Evolutionary conservation across 768 basidiomycete species (phyloP).

Genomic region (Boletales sp.): DNA sequence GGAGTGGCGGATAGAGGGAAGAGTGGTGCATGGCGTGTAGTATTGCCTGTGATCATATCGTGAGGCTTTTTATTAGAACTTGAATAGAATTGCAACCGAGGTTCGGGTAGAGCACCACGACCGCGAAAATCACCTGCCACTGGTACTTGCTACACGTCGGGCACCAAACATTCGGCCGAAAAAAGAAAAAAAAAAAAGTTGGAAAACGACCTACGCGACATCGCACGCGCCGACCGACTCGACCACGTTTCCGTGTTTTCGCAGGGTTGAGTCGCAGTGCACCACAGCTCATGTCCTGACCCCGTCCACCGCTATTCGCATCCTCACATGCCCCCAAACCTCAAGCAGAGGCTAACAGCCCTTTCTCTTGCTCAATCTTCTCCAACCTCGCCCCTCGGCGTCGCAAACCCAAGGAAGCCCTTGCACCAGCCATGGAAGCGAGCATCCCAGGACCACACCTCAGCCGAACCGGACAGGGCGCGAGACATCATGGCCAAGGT

Average conservation of each 20-base stretch:
- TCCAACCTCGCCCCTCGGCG: conserved; percentile 36
- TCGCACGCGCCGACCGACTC: no score
- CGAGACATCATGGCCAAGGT: conserved; percentile 66
- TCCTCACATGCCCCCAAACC: conserved; percentile 34
- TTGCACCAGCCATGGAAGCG: conserved; percentile 57
- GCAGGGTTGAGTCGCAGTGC: no score
- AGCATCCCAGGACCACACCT: conserved; percentile 23
- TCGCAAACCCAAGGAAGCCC: conserved; percentile 30
- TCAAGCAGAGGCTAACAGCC: conserved; percentile 67
- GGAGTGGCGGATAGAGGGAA: conserved; percentile 54
- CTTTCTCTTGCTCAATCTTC: conserved; percentile 53
- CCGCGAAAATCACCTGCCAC: no score
- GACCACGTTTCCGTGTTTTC: neutral
- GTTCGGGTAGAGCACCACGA: no score
- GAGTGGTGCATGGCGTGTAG: conserved; percentile 28
- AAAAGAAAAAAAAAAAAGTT: no score
- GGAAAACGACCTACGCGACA: no score
- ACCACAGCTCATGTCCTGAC: neutral
- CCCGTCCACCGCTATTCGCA: neutral
- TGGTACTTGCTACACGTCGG: no score
- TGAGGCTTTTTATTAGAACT: neutral
- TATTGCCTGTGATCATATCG: neutral
- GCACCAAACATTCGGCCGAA: no score
- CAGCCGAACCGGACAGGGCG: conserved; percentile 39
- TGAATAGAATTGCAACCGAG: no score